phyloP scores from a whole-genome alignment of 495 filamentous ascomycete genomes.

The Penicillium arizonense region DNA sequence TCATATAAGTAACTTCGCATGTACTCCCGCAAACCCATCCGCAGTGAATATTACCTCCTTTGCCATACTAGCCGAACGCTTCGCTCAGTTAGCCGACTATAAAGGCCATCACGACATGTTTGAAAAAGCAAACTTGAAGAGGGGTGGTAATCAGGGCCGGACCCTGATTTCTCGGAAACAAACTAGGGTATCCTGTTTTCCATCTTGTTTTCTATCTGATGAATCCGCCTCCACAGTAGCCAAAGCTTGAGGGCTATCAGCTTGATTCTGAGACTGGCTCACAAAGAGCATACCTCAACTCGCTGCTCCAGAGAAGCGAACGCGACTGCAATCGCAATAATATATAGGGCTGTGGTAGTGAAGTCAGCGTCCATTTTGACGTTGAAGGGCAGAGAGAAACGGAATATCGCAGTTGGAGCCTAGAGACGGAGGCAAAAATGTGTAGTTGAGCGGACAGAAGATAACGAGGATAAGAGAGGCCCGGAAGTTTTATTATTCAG shows the following conservation, averaged over 20 bases:
- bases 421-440: background rate
- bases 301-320: background rate
- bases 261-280: slow-evolving; percentile 1
- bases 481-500: background rate
- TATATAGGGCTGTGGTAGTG: background rate
- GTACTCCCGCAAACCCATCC: no score
- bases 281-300: slow-evolving; percentile 5
- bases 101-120: no score
- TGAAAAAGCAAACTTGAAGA: no score
- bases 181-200: background rate
- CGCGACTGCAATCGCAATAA: background rate
- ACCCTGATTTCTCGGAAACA: no score
- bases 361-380: slow-evolving; percentile 2
- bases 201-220: background rate
- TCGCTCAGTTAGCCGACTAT: no score
- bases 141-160: no score
- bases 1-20: no score
- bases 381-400: slow-evolving; percentile 1
- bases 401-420: background rate
- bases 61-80: no score
- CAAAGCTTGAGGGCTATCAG: slow-evolving; percentile 4
- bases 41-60: no score
- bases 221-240: slow-evolving; percentile 1
- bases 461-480: background rate
- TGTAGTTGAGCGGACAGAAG: background rate